Base-by-base conservation (phyloP, 176 grass and related monocot species). In the Pontederia crassipes region DNA sequence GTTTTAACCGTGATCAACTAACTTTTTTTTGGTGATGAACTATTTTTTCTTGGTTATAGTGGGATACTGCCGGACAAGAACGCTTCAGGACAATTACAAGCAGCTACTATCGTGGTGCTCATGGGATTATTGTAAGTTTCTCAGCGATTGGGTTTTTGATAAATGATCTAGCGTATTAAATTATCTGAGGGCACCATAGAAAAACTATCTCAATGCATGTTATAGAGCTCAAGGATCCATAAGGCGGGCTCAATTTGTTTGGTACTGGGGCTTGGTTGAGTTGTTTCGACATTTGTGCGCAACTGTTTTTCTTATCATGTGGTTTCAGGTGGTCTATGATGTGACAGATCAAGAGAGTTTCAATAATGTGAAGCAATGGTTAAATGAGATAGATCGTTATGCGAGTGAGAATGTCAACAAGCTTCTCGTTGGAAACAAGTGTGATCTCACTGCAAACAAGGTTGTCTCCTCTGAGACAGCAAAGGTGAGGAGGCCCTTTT, bases 351-450 rank as follows among this genome's bases (percentile, higher is more conserved):
- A 66, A 48, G 63, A 66, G 46, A 66, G 63, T 49, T 66, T 66
- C 48, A 66, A 66, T 48, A 70, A 70, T 28, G 67, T 70, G 26
- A 70, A 70, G 35, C 53, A 57, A 28, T 70, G 67, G 67, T 15
- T 70, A 58, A 70, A 70, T 26, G 67, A 70, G 67, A 70, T 70
- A 48, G 67, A 70, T 18, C 53, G 67, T 14, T 70, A 70, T 70
- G 67, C 67, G 12, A 58, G 67, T 58, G 67, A 70, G 14, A 70
- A 48, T 70, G 67, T 70, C n/a, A 70, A 70, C 67, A 70, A 70
- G 17, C 67, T 70, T 70, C 67, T 70, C 6, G 67, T 70, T 17
- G 67, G 67, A 11, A 70, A 70, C 53, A 70, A 70, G 67, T 57
- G 67, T 48, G 67, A 70, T 48, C 67, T 70, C 47, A 70, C 67